Base-by-base conservation (phyloP, 352 stramenopile genomes). In the Phytophthora pinifolia region DNA sequence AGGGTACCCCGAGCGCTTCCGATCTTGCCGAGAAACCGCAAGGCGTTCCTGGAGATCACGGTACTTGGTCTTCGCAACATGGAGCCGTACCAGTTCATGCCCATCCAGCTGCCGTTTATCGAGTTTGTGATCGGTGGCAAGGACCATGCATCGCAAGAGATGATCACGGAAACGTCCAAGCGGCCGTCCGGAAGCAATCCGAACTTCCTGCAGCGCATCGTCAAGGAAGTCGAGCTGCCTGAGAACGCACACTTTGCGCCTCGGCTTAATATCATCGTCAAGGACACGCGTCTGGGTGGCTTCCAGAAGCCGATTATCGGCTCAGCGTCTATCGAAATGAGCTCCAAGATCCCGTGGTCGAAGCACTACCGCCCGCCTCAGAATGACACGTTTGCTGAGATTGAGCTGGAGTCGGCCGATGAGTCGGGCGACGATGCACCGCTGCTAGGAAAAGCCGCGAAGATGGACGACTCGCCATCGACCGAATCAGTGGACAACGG, bases 121-220 rank as follows among this genome's bases (percentile, higher is more conserved):
- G 83, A 96, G 46, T 97, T 97, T 37, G 77, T 96, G 32, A 67
- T 96, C 3, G 88, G 86, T 48, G 83, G 86, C 17, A 91, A 93
- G 43, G 72, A 89, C 9, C 78, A 92, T 15, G 76, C 80, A 0
- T 70, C 69, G 7, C 73, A 92, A 30, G 87, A 95, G 51, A 92
- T 94, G 79, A 85, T 92, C 41, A 93, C 86, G 6, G 88, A 96
- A 35, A 84, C 78, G 37, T 96, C 85, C 2, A 93, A 93, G 50
- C 74, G 82, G 22, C 88, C 88, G 25, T 82, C 75, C 0, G 83
- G 79, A 18, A 77, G 56, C 17, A 92, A 97, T 45, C 88, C 90
- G 8, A 97, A 97, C 59, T 97, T 92, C 54, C 56, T 96, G 13
- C 80, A 96, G 52, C 86, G 84, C 31, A 96, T 97, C 39, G 72